Base-by-base conservation (phyloP, 2,329 filamentous ascomycete species). In the Aureobasidium mangrovei region DNA sequence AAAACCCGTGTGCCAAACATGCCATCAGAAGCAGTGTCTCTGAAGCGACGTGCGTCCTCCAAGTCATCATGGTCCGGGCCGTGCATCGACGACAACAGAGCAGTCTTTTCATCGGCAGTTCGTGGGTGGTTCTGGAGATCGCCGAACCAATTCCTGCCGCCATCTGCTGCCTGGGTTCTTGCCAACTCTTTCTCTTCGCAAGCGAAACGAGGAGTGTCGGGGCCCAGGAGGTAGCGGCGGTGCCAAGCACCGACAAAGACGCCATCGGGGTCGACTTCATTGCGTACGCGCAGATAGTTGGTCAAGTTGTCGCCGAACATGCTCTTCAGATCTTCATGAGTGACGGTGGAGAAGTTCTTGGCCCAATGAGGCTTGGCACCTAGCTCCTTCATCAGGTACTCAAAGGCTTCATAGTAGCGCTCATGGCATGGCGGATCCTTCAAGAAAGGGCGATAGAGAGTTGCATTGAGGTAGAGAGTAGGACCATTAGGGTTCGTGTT, bases 231-330 rank as follows among this genome's bases (percentile, higher is more conserved):
- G 62, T 81, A 81, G 49, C 85, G 78, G 29, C 86, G 77, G 69
- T 96, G 89, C 91, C 91, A 98, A 46, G 90, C 84, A 2, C 91
- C 91, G 10, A 91, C 77, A 70, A 95, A 95, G 79, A 95, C 85
- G 55, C 89, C 89, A 57, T 90, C 82, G 0, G 86, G 85, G 64
- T 95, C 89, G 33, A 81, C 82, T 51, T 82, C 76, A 56, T 85
- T 77, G 52, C 90, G 78, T 5, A 94, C 77, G 29, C 76, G 72
- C 39, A 85, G 74, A 79, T 85, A 95, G 44, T 79, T 71, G 18
- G 76, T 70, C 56, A 94, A 74, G 45, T 84, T 73, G n/a, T 76
- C 68, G 39, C 84, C 84, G 66, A 93, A 94, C 68, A 88, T 81
- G 29, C 41, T 51, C 18, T 54, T 42, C 41, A 95, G 77, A 31